A percentile compares a stretch with the other conserved stretches of the same genome.
phyloP scores from a whole-genome alignment of 352 stramenopile species.

The Phytophthora sansomeana region DNA sequence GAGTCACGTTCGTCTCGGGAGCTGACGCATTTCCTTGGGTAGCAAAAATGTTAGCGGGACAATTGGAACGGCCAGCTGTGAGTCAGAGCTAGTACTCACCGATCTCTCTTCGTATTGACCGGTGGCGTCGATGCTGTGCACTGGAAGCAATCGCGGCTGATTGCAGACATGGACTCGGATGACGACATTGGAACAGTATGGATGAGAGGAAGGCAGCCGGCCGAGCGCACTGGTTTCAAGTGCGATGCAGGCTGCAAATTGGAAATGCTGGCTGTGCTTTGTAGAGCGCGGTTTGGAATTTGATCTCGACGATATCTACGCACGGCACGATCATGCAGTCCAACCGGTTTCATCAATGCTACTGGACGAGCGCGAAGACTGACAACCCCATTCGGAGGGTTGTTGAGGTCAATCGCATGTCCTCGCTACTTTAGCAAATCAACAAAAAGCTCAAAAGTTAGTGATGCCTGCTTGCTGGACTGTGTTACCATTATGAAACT shows the following conservation, averaged over 20 bases:
- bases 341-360: slow-evolving; percentile 56
- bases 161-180: slow-evolving; percentile 2
- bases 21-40: slow-evolving; percentile 18
- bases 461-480: neutral
- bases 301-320: slow-evolving; percentile 74
- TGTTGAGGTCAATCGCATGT: slow-evolving; percentile 57
- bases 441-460: neutral
- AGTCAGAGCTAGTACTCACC: slow-evolving; percentile 1
- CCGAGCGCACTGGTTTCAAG: slow-evolving; percentile 37
- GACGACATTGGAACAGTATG: slow-evolving; percentile 1
- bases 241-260: slow-evolving; percentile 26
- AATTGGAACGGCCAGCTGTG: neutral
- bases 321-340: slow-evolving; percentile 64
- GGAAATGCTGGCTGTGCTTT: slow-evolving; percentile 48
- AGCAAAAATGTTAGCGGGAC: slow-evolving; percentile 1
- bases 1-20: slow-evolving; percentile 30
- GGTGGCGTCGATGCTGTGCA: slow-evolving; percentile 38
- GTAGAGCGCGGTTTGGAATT: slow-evolving; percentile 66
- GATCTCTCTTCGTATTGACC: slow-evolving; percentile 20
- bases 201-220: slow-evolving; percentile 14
- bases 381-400: slow-evolving; percentile 31
- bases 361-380: slow-evolving; percentile 51
- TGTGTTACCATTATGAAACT: neutral
- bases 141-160: slow-evolving; percentile 73
- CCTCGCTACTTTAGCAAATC: slow-evolving; percentile 49